These are phyloP conservation scores for Thielaviopsis musarum DNA, from an alignment of 2,329 filamentous ascomycete genomes.

Conservation along the genomic window DNA sequence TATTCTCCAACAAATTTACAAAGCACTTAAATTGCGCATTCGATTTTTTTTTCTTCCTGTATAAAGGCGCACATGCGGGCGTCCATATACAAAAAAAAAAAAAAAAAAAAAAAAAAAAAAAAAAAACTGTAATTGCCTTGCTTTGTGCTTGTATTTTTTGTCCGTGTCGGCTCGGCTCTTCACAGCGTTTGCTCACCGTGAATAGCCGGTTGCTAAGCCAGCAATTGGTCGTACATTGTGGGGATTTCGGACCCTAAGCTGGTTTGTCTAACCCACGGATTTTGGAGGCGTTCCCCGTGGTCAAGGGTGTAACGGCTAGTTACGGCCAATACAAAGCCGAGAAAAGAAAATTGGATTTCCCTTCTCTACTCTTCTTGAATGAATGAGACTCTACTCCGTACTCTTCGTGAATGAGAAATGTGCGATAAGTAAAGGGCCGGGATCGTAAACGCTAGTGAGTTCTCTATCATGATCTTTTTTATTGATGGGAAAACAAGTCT, in stretches of 20 bases:
- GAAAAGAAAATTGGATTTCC: neutral
- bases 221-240: neutral
- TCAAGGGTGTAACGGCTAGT: neutral
- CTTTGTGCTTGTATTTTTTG: neutral
- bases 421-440: too few relatives aligned
- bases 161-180: neutral
- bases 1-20: neutral
- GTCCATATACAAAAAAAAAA: neutral
- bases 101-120: too few relatives aligned
- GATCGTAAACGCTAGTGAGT: too few relatives aligned
- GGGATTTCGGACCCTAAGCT: neutral
- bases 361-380: too few relatives aligned
- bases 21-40: neutral
- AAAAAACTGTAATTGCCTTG: neutral
- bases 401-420: too few relatives aligned
- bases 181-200: neutral
- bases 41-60: neutral
- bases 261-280: neutral
- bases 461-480: too few relatives aligned
- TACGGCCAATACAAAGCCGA: neutral
- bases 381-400: too few relatives aligned
- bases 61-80: too few relatives aligned
- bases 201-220: constrained; percentile 1
- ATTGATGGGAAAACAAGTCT: too few relatives aligned
- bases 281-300: neutral